These are phyloP conservation scores for Omphalea diandra DNA, from an alignment of 441 rosid species.

Conservation along the genomic window DNA sequence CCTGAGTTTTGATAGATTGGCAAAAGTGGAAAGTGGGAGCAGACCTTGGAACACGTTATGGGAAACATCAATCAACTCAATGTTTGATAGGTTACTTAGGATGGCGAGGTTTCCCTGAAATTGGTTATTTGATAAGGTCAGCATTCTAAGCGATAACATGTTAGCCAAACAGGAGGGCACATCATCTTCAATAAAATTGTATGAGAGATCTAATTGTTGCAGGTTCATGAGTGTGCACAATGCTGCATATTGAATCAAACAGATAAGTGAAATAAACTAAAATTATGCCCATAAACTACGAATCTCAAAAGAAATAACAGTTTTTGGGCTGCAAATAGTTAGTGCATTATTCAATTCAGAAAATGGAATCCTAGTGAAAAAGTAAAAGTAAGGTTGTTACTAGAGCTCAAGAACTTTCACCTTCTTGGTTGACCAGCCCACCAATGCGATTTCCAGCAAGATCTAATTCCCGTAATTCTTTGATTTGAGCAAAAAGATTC, in stretches of 20 bases:
- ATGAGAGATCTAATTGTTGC: conserved; percentile 8
- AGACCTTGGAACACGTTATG: conserved; percentile 19
- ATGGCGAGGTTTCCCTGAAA: conserved; percentile 11
- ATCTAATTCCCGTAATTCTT: neutral
- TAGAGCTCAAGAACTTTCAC: neutral
- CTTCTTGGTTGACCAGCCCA: conserved; percentile 9
- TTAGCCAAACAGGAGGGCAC: conserved; percentile 12
- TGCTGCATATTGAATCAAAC: neutral
- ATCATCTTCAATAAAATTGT: neutral
- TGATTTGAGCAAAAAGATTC: conserved; percentile 10
- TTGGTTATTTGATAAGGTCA: conserved; percentile 7
- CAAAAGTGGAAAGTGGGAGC: conserved; percentile 18
- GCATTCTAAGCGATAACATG: conserved; percentile 8
- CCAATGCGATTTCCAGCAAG: conserved; percentile 4
- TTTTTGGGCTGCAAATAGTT: neutral
- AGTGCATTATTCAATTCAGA: neutral
- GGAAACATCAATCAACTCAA: conserved; percentile 13
- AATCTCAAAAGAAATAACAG: neutral
- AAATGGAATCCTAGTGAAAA: no score
- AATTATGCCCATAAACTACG: neutral
- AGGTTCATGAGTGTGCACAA: conserved; percentile 10
- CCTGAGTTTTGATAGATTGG: conserved; percentile 13
- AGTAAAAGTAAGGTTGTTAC: neutral
- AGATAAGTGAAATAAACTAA: no score
- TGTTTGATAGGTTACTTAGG: conserved; percentile 8